phyloP scores from a whole-genome alignment of 2,329 filamentous ascomycete genomes.

The Hypoxylon rubiginosum region DNA sequence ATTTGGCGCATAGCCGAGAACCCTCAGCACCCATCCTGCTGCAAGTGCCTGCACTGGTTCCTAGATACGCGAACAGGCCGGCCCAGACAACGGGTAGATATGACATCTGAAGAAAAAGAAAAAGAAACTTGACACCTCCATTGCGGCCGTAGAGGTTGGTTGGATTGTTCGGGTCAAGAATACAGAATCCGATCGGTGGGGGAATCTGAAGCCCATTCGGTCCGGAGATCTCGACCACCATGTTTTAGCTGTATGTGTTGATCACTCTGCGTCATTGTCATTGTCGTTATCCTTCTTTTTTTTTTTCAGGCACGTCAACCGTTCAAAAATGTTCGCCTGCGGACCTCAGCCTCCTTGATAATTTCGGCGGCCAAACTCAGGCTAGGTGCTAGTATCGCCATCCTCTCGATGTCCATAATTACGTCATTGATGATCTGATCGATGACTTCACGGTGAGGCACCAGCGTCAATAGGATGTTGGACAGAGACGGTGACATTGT shows the following conservation, averaged over 20 bases:
- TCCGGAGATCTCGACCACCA: slow-evolving; percentile 29
- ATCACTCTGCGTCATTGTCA: slow-evolving; percentile 34
- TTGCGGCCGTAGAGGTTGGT: slow-evolving; percentile 27
- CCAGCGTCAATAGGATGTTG: slow-evolving; percentile 70
- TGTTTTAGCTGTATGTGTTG: slow-evolving; percentile 7
- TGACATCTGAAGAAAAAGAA: slow-evolving; percentile 32
- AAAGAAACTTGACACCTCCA: slow-evolving; percentile 18
- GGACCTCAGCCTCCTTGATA: slow-evolving; percentile 81
- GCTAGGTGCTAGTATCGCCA: slow-evolving; percentile 81
- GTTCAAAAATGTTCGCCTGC: slow-evolving; percentile 73
- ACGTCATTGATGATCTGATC: slow-evolving; percentile 84
- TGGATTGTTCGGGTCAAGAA: slow-evolving; percentile 32
- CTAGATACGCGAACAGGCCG: slow-evolving; percentile 43
- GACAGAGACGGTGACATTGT: slow-evolving; percentile 82
- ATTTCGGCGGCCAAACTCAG: slow-evolving; percentile 83
- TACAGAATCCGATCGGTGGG: slow-evolving; percentile 33
- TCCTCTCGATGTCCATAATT: slow-evolving; percentile 79
- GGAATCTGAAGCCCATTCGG: slow-evolving; percentile 33
- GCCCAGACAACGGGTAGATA: slow-evolving; percentile 43
- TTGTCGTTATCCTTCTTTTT: not conserved
- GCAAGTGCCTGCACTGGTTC: slow-evolving; percentile 39
- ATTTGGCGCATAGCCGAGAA: slow-evolving; percentile 45
- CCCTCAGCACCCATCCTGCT: slow-evolving; percentile 35
- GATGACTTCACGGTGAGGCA: slow-evolving; percentile 71
- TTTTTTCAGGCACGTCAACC: slow-evolving; percentile 55